Evolutionary conservation across 768 basidiomycete genomes (phyloP), one percentile per base, ranked within the genome.

Genomic region (Leccinum variicolor): DNA sequence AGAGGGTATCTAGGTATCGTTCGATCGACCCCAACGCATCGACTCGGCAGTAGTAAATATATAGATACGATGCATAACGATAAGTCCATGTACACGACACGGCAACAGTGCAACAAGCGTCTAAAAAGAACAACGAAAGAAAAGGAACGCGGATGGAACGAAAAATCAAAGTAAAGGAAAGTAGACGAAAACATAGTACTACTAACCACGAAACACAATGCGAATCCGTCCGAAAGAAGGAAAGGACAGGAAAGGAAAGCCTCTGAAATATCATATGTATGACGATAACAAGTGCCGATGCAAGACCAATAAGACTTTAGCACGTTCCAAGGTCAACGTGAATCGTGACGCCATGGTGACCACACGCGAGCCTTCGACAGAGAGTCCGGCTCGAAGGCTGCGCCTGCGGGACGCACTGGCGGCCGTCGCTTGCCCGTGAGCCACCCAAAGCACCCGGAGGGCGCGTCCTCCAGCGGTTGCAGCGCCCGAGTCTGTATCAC

Each of bases 391-490:
- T 54, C 50, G 23, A n/a, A 33, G 13, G 28, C 31, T 8, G 28
- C 17, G 6, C 49, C 29, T 13, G 39, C 58, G 0, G 60, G 33
- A 34, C 33, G 33, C 31, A 57, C 1, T 14, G 47, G 23, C 0
- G 53, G 7, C 11, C 59, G 66, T 50, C 41, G 51, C 13, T 54
- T 41, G 17, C 59, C 61, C 1, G 26, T 36, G 11, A 68, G 25
- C 64, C 66, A 64, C 1, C 39, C n/a, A 54, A 69, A 66, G 31
- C 68, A 71, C 15, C 68, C 68, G 1, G 46, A 28, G 3, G 64
- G 57, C 10, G 29, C 45, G 1, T 62, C 52, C 3, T 70, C 64
- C 28, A 71, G 54, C 10, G 68, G 68, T 15, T 66, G 62, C 1
- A 69, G 41, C 50, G 68, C 29, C 3, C 68, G 62, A 33, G 62